phyloP scores from a whole-genome alignment of 192 early-diverging fungal species.

The Diversispora eburnea region DNA sequence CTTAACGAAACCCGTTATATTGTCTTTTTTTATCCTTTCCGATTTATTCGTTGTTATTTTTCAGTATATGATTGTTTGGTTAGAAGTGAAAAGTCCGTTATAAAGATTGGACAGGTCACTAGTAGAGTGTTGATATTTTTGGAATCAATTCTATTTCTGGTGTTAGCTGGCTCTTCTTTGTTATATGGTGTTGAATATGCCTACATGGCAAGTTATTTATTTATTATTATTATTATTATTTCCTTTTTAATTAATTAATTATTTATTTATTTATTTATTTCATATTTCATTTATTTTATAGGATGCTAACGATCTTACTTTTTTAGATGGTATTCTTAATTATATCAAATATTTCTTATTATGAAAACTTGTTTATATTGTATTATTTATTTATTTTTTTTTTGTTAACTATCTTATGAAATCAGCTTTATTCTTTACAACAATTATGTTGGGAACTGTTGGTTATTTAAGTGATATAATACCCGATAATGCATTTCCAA shows the following conservation, averaged over 20 bases:
- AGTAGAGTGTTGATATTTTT: slow-evolving; percentile 24
- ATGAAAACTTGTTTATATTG: too few relatives aligned
- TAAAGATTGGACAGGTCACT: slow-evolving; percentile 25
- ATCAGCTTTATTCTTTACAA: slow-evolving; percentile 28
- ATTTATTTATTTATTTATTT: neutral
- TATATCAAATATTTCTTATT: neutral
- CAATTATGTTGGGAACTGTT: slow-evolving; percentile 32
- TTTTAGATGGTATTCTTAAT: slow-evolving; percentile 22
- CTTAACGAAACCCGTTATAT: slow-evolving; percentile 19
- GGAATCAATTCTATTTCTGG: slow-evolving; percentile 16
- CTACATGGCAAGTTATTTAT: slow-evolving; percentile 20
- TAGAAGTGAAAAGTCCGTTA: slow-evolving; percentile 27
- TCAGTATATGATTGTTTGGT: slow-evolving; percentile 27
- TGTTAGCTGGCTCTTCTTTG: slow-evolving; percentile 26
- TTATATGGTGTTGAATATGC: slow-evolving; percentile 28
- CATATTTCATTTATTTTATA: neutral
- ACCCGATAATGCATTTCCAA: slow-evolving; percentile 23
- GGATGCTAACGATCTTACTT: neutral
- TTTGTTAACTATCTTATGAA: neutral
- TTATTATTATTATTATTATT: too few relatives aligned
- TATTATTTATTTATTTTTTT: neutral
- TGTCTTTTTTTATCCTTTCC: slow-evolving; percentile 29
- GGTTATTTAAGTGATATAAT: slow-evolving; percentile 30
- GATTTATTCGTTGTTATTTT: slow-evolving; percentile 27
- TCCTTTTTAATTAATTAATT: neutral